Base-by-base conservation (phyloP, 768 basidiomycete genomes). In the Infundibulicybe gibba region DNA sequence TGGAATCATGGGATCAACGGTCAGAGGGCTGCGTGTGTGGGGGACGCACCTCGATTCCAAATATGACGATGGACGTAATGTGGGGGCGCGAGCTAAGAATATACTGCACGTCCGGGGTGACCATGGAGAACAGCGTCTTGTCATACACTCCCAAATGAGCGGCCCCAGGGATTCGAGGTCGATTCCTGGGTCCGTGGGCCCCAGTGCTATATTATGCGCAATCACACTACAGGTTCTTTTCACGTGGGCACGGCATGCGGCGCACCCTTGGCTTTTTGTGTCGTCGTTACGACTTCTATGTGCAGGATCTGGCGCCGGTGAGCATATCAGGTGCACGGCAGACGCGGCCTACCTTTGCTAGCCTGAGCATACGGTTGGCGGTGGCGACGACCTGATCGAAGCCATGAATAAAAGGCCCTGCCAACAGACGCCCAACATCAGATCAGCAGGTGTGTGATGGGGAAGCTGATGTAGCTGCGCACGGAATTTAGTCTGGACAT, bases 121-220 rank as follows among this genome's bases (percentile, higher is more conserved):
- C 58, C 94, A 95, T 95, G 1, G 87, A 88, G 70, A 97, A 95
- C 43, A 81, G 75, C 0, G 81, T 81, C 63, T 95, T 94, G 54
- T 83, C 78, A 58, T 80, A 69, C 4, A 79, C 78, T 32, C 75
- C 83, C 32, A 85, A 62, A 50, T 77, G 72, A 88, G 67, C 3
- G 72, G 54, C 0, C 73, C 85, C 3, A 87, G 74, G 20, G 76
- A 69, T 12, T 64, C 58, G 48, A 75, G 62, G 53, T 76, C 75
- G 48, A 91, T 70, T 45, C 79, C 81, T 1, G 83, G 76, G 31
- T 79, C 76, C 4, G 83, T 87, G 15, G 68, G 66, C 0, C 90
- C 90, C 38, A 93, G 75, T 0, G 75, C 87, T 90, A 25, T 8
- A 49, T 10, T 40, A 21, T 41, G 33, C 35, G 37, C 16, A 39